Evolutionary conservation across 495 filamentous ascomycete genomes (phyloP).

Genomic region (Daldinia vernicosa): DNA sequence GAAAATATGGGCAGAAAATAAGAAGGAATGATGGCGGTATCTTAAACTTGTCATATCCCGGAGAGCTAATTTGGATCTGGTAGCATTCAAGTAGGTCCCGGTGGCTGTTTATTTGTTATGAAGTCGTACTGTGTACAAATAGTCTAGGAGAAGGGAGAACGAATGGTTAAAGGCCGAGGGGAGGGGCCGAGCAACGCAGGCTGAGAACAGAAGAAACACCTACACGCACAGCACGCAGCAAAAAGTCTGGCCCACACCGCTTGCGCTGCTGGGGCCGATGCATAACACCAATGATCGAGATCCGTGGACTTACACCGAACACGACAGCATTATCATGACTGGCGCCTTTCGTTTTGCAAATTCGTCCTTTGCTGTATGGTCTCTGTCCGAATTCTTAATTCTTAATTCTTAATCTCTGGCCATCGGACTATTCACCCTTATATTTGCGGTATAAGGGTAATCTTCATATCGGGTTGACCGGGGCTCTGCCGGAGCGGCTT

Average conservation of each 20-base stretch:
- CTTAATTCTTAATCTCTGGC: neutral
- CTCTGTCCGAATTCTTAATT: constrained; percentile 2
- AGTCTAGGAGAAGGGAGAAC: constrained; percentile 14
- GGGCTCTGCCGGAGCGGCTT: constrained; percentile 16
- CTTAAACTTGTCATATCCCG: constrained; percentile 28
- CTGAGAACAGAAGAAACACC: neutral
- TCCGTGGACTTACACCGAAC: constrained; percentile 36
- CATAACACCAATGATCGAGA: constrained; percentile 36
- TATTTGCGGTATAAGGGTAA: neutral
- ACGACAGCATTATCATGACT: constrained; percentile 41
- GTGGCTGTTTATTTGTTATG: constrained; percentile 12
- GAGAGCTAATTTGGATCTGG: constrained; percentile 21
- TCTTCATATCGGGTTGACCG: constrained; percentile 20
- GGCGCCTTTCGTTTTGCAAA: constrained; percentile 19
- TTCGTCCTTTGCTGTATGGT: constrained; percentile 12
- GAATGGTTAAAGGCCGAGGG: constrained; percentile 16
- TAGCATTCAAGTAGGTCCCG: constrained; percentile 32
- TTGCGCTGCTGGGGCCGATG: constrained; percentile 33
- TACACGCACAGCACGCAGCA: neutral
- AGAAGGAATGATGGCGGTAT: constrained; percentile 30
- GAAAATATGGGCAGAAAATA: constrained; percentile 14
- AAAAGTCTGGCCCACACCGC: constrained; percentile 32
- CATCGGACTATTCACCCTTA: constrained; percentile 1
- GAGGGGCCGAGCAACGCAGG: neutral
- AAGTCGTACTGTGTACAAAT: constrained; percentile 38